Evolutionary conservation across 2,329 filamentous ascomycete genomes (phyloP), one percentile per base, ranked within the genome.

Genomic region (Akanthomyces lecanii): DNA sequence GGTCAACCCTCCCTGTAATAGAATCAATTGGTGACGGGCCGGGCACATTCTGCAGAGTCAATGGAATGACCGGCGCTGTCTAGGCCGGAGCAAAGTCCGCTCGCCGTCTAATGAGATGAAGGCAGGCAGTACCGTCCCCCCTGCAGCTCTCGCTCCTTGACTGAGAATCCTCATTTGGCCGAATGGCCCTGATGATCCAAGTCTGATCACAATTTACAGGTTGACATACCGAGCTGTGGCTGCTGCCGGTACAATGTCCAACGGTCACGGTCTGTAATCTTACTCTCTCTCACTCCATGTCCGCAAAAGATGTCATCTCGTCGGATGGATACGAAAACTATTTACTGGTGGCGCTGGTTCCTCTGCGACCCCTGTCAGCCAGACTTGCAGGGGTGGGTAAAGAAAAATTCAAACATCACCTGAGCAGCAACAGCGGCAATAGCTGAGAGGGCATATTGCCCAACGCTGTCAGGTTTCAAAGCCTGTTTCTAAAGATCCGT

Each of bases 371-470:
- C 56, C 56, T 42, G 56, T 59, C 45, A 40, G 55, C 21, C 12
- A 38, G 18, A 48, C 55, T 33, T 25, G 30, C 55, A 58, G 55
- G 55, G 42, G 28, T 30, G 28, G 12, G 12, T 18, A 2, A 28
- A 5, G 23, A 14, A 58, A 58, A 58, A 58, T 58, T 58, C 55
- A 28, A 25, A 58, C 55, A 48, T 58, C 55, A 58, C 55, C 55
- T 58, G 55, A 58, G 55, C 55, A 58, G 42, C 23, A 18, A 28
- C 18, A 47, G 12, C 8, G 44, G 44, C 38, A 58, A 58, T 58
- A 58, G 44, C 23, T 48, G 28, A 25, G 42, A 25, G 28, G 30
- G 42, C 55, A 58, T 58, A 58, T 58, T 58, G 55, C 55, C 33
- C n/a, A 48, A 16, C 18, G 18, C 6, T 18, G 23, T 40, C 36